phyloP scores from a whole-genome alignment of 768 basidiomycete species.

The Epithele typhae region DNA sequence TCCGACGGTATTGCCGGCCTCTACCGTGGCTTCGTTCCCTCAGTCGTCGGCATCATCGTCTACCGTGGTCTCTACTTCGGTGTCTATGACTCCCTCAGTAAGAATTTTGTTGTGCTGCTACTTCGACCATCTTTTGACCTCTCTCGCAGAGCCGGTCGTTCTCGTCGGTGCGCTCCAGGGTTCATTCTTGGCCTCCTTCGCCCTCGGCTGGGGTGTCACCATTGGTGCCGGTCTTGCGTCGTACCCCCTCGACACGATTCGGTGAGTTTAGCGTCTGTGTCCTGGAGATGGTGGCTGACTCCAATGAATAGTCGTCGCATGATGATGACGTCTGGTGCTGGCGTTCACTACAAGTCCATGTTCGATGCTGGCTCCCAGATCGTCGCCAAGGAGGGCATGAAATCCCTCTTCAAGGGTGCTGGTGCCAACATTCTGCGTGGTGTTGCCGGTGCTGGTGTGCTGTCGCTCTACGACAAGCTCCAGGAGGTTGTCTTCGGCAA shows the following conservation, averaged over 20 bases:
- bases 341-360: conserved; percentile 98
- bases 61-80: conserved; percentile 99
- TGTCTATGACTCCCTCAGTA: conserved; percentile 92
- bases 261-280: conserved; percentile 37
- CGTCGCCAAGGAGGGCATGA: conserved; percentile 89
- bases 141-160: conserved; percentile 81
- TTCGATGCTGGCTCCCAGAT: conserved; percentile 96
- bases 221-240: conserved; percentile 99
- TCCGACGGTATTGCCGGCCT: conserved; percentile 98
- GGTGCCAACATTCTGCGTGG: conserved; percentile 92
- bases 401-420: conserved; percentile 99
- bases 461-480: conserved; percentile 98
- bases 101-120: conserved; percentile 29
- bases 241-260: conserved; percentile 89
- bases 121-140: conserved; percentile 19
- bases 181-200: conserved; percentile 95
- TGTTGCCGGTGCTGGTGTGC: conserved; percentile 99
- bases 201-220: conserved; percentile 98
- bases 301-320: conserved; percentile 82
- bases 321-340: conserved; percentile 99
- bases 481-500: conserved; percentile 97
- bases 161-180: conserved; percentile 94
- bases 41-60: conserved; percentile 98
- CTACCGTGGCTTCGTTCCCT: conserved; percentile 99
- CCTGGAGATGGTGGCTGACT: too few species aligned